Evolutionary conservation across 192 early-diverging fungal genomes (phyloP), one percentile per base, ranked within the genome.

Genomic region (Coemansia erecta): DNA sequence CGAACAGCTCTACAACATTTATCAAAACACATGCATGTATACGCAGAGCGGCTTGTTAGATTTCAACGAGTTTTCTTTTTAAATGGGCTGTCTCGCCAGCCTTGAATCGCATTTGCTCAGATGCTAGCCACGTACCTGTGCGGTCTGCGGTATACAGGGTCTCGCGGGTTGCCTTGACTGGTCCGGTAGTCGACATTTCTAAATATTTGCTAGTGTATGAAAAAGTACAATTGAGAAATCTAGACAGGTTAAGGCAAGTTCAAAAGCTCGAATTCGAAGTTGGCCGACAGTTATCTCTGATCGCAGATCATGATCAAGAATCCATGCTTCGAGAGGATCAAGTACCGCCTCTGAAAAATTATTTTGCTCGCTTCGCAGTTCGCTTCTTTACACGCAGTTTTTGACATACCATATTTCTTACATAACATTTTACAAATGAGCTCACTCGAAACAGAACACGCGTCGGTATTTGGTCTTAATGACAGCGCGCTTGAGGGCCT

Each of bases 101-200:
- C 19, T 44, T 33, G 42, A 57, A 44, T 26, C 7, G 7, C 15
- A 31, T 17, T 39, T 33, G 7, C 28, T 10, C 49, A 53, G 31
- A 54, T 43, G 3, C 26, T 26, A 31, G 45, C 39, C 18, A 63
- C 69, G 42, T 76, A 81, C 78, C 78, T 26, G 73, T n/a, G 63
- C 78, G 78, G 49, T 81, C 78, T 4, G 73, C 78, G 1, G 78
- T 81, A 62, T 81, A 74, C 18, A 81, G 63, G 10, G 44, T 81
- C 47, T 81, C 78, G 65, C 73, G 78, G 12, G 78, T 81, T 7
- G 77, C 71, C 61, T 70, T 80, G 22, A 70, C 64, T 18, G 61
- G 61, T 2, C 70, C 74, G 43, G 35, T 35, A n/a, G 31, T 15
- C n/a, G 60, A 43, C 73, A 71, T 76, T 49, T 24, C 35, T 22